Percentiles rank a stretch among this genome's conserved stretches.
phyloP scores from a whole-genome alignment of 2,329 filamentous ascomycete genomes.

The Stachybotrys chartarum region DNA sequence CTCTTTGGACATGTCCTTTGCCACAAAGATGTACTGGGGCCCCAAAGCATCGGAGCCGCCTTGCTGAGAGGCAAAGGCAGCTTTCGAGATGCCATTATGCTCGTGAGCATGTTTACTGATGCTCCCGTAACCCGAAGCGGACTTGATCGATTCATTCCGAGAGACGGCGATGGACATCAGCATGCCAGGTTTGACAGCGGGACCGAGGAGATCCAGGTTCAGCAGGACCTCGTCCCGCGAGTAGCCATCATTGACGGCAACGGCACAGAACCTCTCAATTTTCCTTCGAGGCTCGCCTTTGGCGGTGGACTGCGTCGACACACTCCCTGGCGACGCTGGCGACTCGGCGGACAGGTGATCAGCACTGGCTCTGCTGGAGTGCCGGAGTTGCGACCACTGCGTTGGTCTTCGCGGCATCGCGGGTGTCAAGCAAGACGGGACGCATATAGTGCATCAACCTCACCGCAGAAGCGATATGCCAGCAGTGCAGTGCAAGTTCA shows the following conservation, averaged over 20 bases:
- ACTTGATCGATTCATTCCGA: conserved; percentile 39
- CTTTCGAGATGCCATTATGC: conserved; percentile 14
- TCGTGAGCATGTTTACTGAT: conserved; percentile 24
- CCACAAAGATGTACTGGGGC: conserved; percentile 60
- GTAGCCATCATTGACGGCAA: conserved; percentile 65
- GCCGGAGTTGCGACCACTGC: conserved; percentile 47
- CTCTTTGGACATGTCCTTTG: conserved; percentile 63
- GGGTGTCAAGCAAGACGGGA: conserved; percentile 19
- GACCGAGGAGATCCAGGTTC: conserved; percentile 64
- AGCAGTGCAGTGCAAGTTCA: neutral
- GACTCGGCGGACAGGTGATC: conserved; percentile 34
- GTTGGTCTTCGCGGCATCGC: conserved; percentile 37
- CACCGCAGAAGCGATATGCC: conserved; percentile 7
- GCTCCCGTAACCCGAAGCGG: conserved; percentile 18
- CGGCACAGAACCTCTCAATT: conserved; percentile 41
- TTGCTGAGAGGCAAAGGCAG: conserved; percentile 7
- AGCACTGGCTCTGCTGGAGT: conserved; percentile 40
- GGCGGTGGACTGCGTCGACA: conserved; percentile 42
- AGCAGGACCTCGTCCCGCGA: conserved; percentile 73
- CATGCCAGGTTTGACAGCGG: conserved; percentile 55
- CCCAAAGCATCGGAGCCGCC: conserved; percentile 16
- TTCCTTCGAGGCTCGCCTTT: conserved; percentile 24
- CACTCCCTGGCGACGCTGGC: conserved; percentile 39
- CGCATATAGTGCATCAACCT: neutral
- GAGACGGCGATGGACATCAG: conserved; percentile 66